Evolutionary conservation across 305 asterid genomes (phyloP).

Genomic region (Fraxinus xanthoxyloides): DNA sequence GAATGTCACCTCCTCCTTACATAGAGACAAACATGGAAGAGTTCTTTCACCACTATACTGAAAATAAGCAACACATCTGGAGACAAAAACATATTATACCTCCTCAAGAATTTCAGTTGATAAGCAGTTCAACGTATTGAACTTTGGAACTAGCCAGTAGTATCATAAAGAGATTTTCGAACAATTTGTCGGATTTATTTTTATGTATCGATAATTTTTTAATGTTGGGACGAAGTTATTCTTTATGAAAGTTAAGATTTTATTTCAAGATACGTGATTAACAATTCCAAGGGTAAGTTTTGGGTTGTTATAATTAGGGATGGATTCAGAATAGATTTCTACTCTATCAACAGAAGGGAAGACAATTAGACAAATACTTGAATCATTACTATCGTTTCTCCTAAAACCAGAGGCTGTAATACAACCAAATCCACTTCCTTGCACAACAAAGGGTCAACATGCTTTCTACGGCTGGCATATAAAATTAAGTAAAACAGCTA

Average conservation of each 20-base stretch:
- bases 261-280: background rate
- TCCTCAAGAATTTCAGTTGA: background rate
- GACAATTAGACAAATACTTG: background rate
- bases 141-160: background rate
- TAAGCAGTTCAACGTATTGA: background rate
- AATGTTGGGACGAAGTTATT: background rate
- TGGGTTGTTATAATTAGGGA: background rate
- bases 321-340: background rate
- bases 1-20: background rate
- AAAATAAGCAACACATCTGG: background rate
- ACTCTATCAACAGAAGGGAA: background rate
- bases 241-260: background rate
- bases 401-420: background rate
- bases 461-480: background rate
- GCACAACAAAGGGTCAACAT: background rate
- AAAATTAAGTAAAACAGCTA: background rate
- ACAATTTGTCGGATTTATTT: background rate
- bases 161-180: background rate
- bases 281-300: background rate
- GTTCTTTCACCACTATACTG: background rate
- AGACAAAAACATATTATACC: background rate
- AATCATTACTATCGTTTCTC: background rate
- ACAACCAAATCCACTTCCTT: background rate
- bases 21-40: background rate
- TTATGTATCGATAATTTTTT: background rate